Conservation (phyloP, 176 grass and related monocot genomes). For the Elaeis guineensis region DNA sequence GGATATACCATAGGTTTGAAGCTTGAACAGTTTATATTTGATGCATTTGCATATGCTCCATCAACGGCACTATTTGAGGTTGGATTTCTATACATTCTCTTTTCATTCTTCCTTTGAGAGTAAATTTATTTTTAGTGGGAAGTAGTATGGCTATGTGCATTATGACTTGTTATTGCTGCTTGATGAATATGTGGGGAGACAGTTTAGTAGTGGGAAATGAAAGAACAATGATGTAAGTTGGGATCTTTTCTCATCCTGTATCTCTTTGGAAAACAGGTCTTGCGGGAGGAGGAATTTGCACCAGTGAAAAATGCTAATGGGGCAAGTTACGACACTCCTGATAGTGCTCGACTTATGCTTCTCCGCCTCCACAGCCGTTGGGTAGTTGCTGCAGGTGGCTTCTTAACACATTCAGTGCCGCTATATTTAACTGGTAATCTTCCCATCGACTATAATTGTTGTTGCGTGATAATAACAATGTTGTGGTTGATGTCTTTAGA, state of each 20-base stretch:
- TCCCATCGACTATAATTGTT: too few species aligned
- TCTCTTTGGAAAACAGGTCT: constrained; percentile 34
- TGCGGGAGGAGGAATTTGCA: constrained; percentile 94
- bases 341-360: constrained; percentile 65
- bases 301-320: constrained; percentile 94
- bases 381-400: constrained; percentile 91
- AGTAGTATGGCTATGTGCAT: too few species aligned
- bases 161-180: too few species aligned
- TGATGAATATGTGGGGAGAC: too few species aligned
- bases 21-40: constrained; percentile 88
- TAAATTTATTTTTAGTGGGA: too few species aligned
- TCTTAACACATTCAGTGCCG: constrained; percentile 81
- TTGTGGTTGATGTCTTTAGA: too few species aligned
- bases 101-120: too few species aligned
- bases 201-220: too few species aligned
- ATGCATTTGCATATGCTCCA: constrained; percentile 73
- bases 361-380: constrained; percentile 87
- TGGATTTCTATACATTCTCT: not conserved
- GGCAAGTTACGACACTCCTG: constrained; percentile 69
- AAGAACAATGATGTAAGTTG: too few species aligned
- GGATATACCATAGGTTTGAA: constrained; percentile 64
- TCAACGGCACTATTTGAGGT: constrained; percentile 86
- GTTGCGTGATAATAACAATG: too few species aligned
- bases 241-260: too few species aligned
- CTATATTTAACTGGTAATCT: constrained; percentile 73